Percentiles rank a stretch among this genome's conserved stretches.
phyloP scores from a whole-genome alignment of 257 asterid species.

The Verbascum thapsus region DNA sequence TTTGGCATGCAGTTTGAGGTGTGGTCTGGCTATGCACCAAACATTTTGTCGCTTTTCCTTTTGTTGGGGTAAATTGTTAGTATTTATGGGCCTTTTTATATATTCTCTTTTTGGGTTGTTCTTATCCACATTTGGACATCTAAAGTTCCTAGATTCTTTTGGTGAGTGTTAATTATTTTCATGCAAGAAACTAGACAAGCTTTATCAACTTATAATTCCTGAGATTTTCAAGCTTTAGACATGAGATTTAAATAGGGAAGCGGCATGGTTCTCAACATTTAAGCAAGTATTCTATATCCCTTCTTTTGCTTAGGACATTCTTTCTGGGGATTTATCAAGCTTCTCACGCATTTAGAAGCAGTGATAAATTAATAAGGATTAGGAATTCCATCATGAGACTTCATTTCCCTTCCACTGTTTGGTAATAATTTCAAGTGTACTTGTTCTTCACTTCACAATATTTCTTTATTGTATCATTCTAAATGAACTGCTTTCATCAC shows the following conservation, averaged over 20 bases:
- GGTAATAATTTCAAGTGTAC: slow-evolving; percentile 9
- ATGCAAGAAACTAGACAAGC: slow-evolving; percentile 9
- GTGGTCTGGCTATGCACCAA: slow-evolving; percentile 17
- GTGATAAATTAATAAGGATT: background rate
- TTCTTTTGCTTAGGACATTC: background rate
- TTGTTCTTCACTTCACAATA: slow-evolving; percentile 18
- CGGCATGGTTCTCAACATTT: slow-evolving; percentile 1
- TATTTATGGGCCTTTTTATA: slow-evolving; percentile 19
- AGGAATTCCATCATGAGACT: background rate
- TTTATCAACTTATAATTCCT: slow-evolving; percentile 5
- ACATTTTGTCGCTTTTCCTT: too few relatives aligned
- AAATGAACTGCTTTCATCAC: slow-evolving; percentile 9
- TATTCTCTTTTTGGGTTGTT: slow-evolving; percentile 21
- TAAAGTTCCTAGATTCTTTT: background rate
- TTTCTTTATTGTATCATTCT: slow-evolving; percentile 8
- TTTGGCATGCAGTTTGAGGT: slow-evolving; percentile 19
- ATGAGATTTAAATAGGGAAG: background rate
- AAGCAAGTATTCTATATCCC: background rate
- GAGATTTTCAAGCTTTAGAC: slow-evolving; percentile 2
- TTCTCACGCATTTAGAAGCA: background rate
- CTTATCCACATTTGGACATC: slow-evolving; percentile 13
- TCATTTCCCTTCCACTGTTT: background rate
- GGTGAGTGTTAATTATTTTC: slow-evolving; percentile 13
- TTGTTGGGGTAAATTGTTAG: slow-evolving; percentile 10
- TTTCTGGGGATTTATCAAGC: background rate